Percentiles rank a stretch among this genome's conserved stretches.
phyloP scores from a whole-genome alignment of 768 basidiomycete species.

The Kwoniella pini region DNA sequence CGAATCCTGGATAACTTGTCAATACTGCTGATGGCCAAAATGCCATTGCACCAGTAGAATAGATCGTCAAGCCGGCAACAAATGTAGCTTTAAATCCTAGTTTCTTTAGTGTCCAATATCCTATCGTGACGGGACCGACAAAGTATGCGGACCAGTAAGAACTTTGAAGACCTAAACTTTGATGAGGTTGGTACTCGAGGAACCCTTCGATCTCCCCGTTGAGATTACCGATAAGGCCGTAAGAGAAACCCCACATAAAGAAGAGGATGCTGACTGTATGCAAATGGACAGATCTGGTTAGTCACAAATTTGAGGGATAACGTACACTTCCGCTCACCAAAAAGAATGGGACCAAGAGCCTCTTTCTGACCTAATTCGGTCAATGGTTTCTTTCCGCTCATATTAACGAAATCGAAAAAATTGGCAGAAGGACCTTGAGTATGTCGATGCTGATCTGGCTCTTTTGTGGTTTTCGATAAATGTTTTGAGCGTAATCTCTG shows the following conservation, averaged over 20 bases:
- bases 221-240: slow-evolving; percentile 51
- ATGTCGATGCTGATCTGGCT: background rate
- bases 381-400: slow-evolving; percentile 39
- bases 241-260: slow-evolving; percentile 53
- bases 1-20: slow-evolving; percentile 42
- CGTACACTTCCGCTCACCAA: slow-evolving; percentile 45
- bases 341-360: slow-evolving; percentile 46
- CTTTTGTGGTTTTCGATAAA: background rate
- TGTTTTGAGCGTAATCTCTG: background rate
- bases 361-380: slow-evolving; percentile 41
- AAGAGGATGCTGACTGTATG: slow-evolving; percentile 43
- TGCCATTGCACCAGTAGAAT: slow-evolving; percentile 47
- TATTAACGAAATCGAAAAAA: slow-evolving; percentile 52
- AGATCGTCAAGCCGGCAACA: slow-evolving; percentile 48
- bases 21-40: slow-evolving; percentile 52
- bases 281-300: no score
- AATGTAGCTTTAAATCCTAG: slow-evolving; percentile 50
- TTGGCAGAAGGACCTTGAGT: slow-evolving; percentile 31
- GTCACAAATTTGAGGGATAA: background rate
- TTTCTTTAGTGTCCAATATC: slow-evolving; percentile 46
- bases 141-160: slow-evolving; percentile 49
- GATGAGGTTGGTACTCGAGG: slow-evolving; percentile 31
- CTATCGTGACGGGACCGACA: slow-evolving; percentile 37
- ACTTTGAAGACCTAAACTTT: slow-evolving; percentile 40
- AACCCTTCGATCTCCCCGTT: slow-evolving; percentile 41